phyloP scores from a whole-genome alignment of 768 basidiomycete genomes.

The Mrakia hoshinonis region DNA sequence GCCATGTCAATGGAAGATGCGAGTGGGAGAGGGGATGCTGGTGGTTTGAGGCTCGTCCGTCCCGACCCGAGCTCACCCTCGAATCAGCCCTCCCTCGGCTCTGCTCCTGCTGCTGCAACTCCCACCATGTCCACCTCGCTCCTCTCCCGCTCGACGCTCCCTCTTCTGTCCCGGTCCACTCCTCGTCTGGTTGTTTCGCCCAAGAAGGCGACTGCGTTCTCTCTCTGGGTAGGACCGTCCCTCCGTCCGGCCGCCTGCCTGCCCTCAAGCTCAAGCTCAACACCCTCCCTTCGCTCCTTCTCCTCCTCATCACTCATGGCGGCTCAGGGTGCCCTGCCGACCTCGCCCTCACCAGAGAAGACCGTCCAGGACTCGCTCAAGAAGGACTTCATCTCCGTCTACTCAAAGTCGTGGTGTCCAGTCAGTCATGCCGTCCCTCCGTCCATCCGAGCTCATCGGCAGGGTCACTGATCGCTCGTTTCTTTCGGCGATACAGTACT shows the following conservation, averaged over 20 bases:
- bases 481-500: not conserved
- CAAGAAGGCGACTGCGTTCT: slow-evolving; percentile 4
- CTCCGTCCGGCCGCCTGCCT: not conserved
- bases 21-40: not conserved
- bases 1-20: not conserved
- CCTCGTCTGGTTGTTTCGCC: not conserved
- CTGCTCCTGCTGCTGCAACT: no score
- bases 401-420: slow-evolving; percentile 15
- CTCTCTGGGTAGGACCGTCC: slow-evolving; percentile 20
- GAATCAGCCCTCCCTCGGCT: not conserved
- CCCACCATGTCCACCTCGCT: not conserved
- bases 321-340: not conserved
- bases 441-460: not conserved
- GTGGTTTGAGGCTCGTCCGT: not conserved
- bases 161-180: not conserved
- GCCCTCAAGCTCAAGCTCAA: not conserved
- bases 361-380: slow-evolving; percentile 17
- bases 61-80: not conserved
- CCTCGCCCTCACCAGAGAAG: not conserved
- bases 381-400: slow-evolving; percentile 17
- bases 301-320: not conserved
- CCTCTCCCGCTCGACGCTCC: not conserved
- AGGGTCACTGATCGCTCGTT: not conserved
- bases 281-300: not conserved
- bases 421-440: not conserved